Evolutionary conservation across 768 basidiomycete species (phyloP), one percentile per base, ranked within the genome.

Genomic region (Termitomyces sp.): DNA sequence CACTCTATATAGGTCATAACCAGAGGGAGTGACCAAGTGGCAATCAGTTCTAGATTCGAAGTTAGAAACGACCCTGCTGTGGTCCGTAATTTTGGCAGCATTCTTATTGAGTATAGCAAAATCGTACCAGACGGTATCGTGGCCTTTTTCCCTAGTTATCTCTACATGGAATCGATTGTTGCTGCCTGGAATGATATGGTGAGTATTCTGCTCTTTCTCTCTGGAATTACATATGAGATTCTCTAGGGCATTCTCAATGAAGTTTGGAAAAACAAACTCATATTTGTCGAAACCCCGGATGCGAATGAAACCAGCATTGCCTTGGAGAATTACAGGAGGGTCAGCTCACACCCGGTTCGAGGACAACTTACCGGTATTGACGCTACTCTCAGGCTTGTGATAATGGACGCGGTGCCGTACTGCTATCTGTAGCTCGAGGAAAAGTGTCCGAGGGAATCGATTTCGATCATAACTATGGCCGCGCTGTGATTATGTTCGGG

Each of bases 131-230:
- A 99, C 71, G 97, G 97, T 12, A 91, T 99, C 59, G 97, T 98
- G 19, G 95, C 94, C 4, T 99, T 99, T 80, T 99, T 99, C 73
- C 97, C 97, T 19, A 94, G 91, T 72, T 99, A 99, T 74, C 84
- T 99, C 14, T 99, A 99, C 71, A 99, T 99, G 97, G 97, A 99
- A 71, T 94, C 92, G 23, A 99, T 99, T 57, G 97, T 98, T 11
- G 94, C 94, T 2, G 97, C 97, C n/a, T 99, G 97, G 97, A 98
- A 98, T 67, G 97, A 99, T 70, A 99, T 99, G 97, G 97, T 95
- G 68, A 52, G 87, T 73, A 46, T 15, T 9, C 30, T 46, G 15
- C 1, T n/a, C 5, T 4, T 21, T 19, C 31, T 28, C 19, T 30
- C 5, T 46, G 23, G 15, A 30, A 5, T 42, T 23, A 15, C 7